Base-by-base conservation (phyloP, 768 basidiomycete genomes). In the Boletales sp. region DNA sequence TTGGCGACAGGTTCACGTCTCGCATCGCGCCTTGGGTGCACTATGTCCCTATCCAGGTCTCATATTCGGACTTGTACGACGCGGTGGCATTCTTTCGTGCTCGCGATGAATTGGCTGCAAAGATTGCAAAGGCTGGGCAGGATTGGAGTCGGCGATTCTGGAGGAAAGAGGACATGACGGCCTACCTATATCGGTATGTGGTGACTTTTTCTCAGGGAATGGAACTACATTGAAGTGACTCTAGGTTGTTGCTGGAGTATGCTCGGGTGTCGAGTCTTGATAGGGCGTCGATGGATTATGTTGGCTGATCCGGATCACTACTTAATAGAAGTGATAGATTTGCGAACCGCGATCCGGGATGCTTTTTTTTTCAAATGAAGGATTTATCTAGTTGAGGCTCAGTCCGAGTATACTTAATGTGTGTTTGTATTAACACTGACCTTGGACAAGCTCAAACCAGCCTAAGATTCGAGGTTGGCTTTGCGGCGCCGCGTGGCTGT, bases 71-170 rank as follows among this genome's bases (percentile, higher is more conserved):
- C 64, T 65, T 90, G 5, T 78, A 86, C 62, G 89, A 90, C 55
- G 71, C 81, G 4, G 72, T 87, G 39, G 67, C 82, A 2, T 92
- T 92, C 71, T 90, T 90, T 69, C 78, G 81, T 0, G 80, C 72
- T 0, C 85, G 87, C 53, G 85, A 89, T 45, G 76, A 71, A 1
- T 59, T 86, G 37, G 86, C 78, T 1, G 61, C 62, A 40, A 75
- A 72, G 48, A 86, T 88, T 34, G 87, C 83, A 0, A 47, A 62
- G 2, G 72, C 76, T 0, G 84, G 87, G 0, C 69, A 74, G 31
- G 66, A 72, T 29, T 87, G 84, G 84, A 82, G 79, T 49, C 58
- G 68, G 49, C 63, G 48, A 4, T 81, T 73, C 62, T 87, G 83
- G 84, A 71, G 83, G 41, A 71, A 65, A 51, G 80, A 83, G 55